Conservation (phyloP, 345 rosid species). For the Angophora floribunda region DNA sequence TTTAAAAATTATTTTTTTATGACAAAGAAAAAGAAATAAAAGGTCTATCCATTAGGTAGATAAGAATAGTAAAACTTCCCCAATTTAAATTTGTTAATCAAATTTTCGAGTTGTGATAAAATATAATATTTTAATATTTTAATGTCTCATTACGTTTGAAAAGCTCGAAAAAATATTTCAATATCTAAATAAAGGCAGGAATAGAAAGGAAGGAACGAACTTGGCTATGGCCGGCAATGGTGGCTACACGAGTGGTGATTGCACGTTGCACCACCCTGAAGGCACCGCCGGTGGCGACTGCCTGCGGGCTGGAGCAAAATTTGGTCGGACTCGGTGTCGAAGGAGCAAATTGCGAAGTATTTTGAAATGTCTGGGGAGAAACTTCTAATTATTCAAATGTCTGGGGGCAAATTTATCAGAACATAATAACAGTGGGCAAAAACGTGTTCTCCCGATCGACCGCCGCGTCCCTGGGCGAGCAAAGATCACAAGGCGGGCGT, state of each 20-base stretch:
- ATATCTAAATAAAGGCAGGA: too few species aligned
- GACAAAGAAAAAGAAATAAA: too few species aligned
- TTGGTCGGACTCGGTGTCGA: background rate
- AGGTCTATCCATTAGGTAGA: background rate
- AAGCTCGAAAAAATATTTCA: too few species aligned
- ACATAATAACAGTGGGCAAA: background rate
- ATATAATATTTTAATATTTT: too few species aligned
- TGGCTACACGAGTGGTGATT: background rate
- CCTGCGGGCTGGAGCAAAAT: background rate
- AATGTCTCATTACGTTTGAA: too few species aligned
- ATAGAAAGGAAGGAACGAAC: fast-evolving
- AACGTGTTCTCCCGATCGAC: background rate
- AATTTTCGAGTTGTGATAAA: too few species aligned
- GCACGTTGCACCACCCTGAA: background rate
- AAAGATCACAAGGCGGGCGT: background rate
- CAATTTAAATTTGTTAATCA: background rate
- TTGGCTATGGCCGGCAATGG: background rate
- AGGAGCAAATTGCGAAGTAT: background rate
- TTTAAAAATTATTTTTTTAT: too few species aligned
- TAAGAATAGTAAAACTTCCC: background rate
- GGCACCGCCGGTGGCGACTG: background rate
- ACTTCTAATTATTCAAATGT: background rate
- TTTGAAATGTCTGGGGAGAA: background rate
- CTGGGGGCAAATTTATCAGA: background rate
- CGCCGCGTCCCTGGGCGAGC: background rate